Conservation (phyloP, 73 alveolate genomes). For the Stentor roeselii region DNA sequence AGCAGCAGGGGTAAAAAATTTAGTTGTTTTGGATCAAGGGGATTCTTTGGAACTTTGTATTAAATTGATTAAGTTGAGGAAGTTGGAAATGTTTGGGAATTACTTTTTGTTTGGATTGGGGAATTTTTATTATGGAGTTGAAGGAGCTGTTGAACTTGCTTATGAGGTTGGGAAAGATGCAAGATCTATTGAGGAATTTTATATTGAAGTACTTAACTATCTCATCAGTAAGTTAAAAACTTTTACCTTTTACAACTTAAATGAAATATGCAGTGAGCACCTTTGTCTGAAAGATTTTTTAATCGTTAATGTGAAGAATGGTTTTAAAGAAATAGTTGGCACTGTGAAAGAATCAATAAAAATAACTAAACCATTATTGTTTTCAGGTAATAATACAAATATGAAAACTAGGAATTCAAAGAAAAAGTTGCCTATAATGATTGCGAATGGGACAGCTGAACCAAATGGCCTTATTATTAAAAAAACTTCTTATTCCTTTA, state of each 20-base stretch:
- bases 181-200: too few relatives aligned
- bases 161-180: too few relatives aligned
- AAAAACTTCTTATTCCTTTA: background rate
- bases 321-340: background rate
- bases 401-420: background rate
- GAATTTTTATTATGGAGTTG: too few relatives aligned
- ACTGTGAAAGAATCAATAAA: background rate
- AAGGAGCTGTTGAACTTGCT: too few relatives aligned
- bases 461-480: too few relatives aligned
- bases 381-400: background rate
- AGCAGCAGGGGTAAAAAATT: background rate
- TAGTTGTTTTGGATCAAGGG: background rate
- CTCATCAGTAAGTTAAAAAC: too few relatives aligned
- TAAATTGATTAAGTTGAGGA: too few relatives aligned
- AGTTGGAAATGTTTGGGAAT: too few relatives aligned
- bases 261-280: background rate
- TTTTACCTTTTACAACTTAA: too few relatives aligned
- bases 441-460: background rate
- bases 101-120: too few relatives aligned
- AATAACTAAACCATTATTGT: background rate
- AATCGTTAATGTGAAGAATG: background rate
- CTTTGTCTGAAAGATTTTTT: background rate
- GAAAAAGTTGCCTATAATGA: background rate
- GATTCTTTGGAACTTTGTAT: background rate
- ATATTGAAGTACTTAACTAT: too few relatives aligned